phyloP scores from a whole-genome alignment of 257 asterid genomes.

The Nemophila menziesii region DNA sequence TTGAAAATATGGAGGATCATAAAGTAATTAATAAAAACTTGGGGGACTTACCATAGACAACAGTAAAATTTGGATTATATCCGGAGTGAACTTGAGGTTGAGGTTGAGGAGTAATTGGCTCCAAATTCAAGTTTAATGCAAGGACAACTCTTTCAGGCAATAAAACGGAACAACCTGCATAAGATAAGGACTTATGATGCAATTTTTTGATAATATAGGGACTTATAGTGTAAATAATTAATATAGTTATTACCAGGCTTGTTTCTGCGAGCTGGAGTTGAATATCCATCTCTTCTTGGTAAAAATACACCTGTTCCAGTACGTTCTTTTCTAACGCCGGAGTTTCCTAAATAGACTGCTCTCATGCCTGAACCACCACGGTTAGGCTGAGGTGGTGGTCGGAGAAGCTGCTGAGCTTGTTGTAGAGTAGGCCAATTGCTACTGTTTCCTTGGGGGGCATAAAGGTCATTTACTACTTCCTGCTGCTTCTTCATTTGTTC shows the following conservation, averaged over 20 bases:
- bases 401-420: slow-evolving; percentile 22
- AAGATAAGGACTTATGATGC: not conserved
- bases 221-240: not conserved
- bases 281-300: slow-evolving; percentile 39
- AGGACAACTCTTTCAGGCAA: slow-evolving; percentile 61
- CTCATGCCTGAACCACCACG: slow-evolving; percentile 29
- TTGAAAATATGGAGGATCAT: not conserved
- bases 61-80: slow-evolving; percentile 7
- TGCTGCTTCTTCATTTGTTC: slow-evolving; percentile 22
- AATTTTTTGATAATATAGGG: not conserved
- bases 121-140: slow-evolving; percentile 47
- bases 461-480: slow-evolving; percentile 5
- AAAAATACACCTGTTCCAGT: slow-evolving; percentile 80
- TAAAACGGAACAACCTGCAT: slow-evolving; percentile 41
- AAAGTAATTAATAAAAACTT: not conserved
- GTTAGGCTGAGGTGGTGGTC: slow-evolving; percentile 9
- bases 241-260: slow-evolving; percentile 28
- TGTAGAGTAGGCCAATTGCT: slow-evolving; percentile 43
- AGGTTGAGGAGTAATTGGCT: slow-evolving; percentile 14
- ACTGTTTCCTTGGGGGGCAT: slow-evolving; percentile 18
- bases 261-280: slow-evolving; percentile 27
- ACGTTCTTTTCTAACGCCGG: slow-evolving; percentile 34
- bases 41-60: slow-evolving; percentile 24
- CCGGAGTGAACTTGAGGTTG: slow-evolving; percentile 11
- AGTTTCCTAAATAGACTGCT: slow-evolving; percentile 34